These are phyloP conservation scores for Globisporangium rhizosaccharum DNA, from an alignment of 352 stramenopile genomes.

Conservation along the genomic window DNA sequence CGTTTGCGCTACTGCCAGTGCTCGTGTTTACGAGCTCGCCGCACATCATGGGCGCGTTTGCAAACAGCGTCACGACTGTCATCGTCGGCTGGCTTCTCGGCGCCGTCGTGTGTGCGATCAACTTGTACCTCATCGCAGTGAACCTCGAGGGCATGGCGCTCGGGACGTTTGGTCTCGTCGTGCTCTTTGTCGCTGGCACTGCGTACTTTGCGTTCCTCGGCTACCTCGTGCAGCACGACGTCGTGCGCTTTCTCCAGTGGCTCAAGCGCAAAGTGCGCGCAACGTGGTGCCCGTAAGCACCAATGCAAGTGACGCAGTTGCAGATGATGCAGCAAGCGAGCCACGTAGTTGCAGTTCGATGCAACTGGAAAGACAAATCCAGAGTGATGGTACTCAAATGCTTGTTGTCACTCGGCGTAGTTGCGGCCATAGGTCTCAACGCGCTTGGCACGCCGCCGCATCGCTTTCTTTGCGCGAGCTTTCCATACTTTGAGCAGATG, in stretches of 20 bases:
- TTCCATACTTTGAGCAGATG: slow-evolving; percentile 68
- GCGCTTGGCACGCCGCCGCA: slow-evolving; percentile 40
- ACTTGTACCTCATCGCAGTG: slow-evolving; percentile 70
- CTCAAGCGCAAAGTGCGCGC: not conserved
- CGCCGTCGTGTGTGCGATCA: slow-evolving; percentile 63
- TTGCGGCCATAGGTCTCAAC: slow-evolving; percentile 71
- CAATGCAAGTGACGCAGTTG: not conserved
- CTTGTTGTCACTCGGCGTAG: slow-evolving; percentile 41
- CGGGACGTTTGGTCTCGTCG: slow-evolving; percentile 21
- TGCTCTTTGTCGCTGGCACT: slow-evolving; percentile 26
- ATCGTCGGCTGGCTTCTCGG: slow-evolving; percentile 51
- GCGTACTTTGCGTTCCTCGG: slow-evolving; percentile 74
- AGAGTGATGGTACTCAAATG: slow-evolving; percentile 1
- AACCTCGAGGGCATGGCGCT: slow-evolving; percentile 55
- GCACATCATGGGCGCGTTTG: slow-evolving; percentile 79
- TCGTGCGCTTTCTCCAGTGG: slow-evolving; percentile 25
- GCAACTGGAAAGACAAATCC: too few relatives aligned
- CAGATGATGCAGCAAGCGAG: not conserved
- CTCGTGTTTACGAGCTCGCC: slow-evolving; percentile 81
- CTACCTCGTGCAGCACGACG: slow-evolving; percentile 50
- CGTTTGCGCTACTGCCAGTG: slow-evolving; percentile 88
- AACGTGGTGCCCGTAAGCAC: not conserved
- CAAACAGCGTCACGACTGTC: slow-evolving; percentile 41
- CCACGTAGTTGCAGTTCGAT: not conserved
- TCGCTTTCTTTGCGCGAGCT: slow-evolving; percentile 54